phyloP scores from a whole-genome alignment of 306 rosid genomes.

The Glycyrrhiza uralensis region DNA sequence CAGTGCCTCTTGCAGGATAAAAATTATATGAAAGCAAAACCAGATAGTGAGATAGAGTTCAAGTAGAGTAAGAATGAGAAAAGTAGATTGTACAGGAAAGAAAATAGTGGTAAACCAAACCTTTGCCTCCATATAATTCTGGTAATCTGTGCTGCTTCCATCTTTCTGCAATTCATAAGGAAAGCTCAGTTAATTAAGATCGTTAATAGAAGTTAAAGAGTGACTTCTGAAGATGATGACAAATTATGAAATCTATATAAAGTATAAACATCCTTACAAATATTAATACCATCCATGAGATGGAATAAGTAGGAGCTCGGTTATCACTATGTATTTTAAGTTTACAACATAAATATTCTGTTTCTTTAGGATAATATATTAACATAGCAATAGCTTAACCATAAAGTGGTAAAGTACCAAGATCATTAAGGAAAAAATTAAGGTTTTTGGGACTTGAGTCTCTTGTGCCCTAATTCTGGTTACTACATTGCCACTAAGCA shows the following conservation, averaged over 20 bases:
- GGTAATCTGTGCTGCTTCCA: conserved; percentile 76
- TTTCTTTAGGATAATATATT: not conserved
- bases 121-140: conserved; percentile 81
- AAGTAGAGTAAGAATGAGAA: not conserved
- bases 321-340: not conserved
- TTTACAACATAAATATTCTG: not conserved
- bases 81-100: not conserved
- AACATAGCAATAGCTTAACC: not conserved
- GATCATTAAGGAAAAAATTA: not conserved
- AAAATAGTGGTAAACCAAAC: conserved; percentile 36
- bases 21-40: not conserved
- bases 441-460: not conserved
- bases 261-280: conserved; percentile 3
- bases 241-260: not conserved
- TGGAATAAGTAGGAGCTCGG: conserved; percentile 12
- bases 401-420: not conserved
- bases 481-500: not conserved
- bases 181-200: conserved; percentile 1
- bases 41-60: not conserved
- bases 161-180: conserved; percentile 59
- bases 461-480: not conserved
- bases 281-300: not conserved
- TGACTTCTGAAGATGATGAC: conserved; percentile 5
- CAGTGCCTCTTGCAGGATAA: not conserved
- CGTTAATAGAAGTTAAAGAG: not conserved